Evolutionary conservation across 129 eudicot species (phyloP).

Genomic region (Calendula officinalis): DNA sequence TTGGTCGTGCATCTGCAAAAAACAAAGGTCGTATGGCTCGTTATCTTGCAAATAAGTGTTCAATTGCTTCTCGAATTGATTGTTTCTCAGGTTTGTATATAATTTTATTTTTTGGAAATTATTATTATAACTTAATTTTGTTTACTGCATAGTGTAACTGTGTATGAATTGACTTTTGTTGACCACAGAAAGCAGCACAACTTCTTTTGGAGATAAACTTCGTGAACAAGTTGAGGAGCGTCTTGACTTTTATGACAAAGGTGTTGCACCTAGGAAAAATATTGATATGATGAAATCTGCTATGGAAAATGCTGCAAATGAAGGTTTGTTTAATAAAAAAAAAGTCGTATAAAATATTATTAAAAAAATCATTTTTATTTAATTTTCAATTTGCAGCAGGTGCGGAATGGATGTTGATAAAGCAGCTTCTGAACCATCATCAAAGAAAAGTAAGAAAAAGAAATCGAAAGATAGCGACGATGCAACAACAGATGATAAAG

Average conservation of each 20-base stretch:
- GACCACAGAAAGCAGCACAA: conserved; percentile 55
- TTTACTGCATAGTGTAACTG: background rate
- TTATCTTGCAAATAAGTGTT: conserved; percentile 97
- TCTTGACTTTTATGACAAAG: conserved; percentile 85
- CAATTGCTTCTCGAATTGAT: conserved; percentile 87
- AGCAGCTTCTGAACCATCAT: conserved; percentile 32
- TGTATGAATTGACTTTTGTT: background rate
- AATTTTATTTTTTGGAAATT: background rate
- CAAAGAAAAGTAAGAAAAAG: conserved; percentile 82
- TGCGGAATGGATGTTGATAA: conserved; percentile 61
- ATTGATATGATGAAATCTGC: conserved; percentile 93
- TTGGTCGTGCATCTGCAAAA: conserved; percentile 87
- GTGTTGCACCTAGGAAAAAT: conserved; percentile 96
- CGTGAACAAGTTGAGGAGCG: conserved; percentile 95
- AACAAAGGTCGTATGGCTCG: conserved; percentile 99
- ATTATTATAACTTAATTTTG: background rate
- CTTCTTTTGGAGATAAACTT: conserved; percentile 83
- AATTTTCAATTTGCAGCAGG: conserved; percentile 23
- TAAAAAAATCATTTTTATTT: too few species aligned
- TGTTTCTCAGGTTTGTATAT: conserved; percentile 64
- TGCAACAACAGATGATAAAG: conserved; percentile 41
- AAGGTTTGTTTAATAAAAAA: conserved; percentile 45
- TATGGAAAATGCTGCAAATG: conserved; percentile 44
- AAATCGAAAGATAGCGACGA: conserved; percentile 46
- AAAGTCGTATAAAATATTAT: background rate